A percentile compares a stretch with the other conserved stretches of the same genome.
phyloP scores from a whole-genome alignment of 345 rosid genomes.

The Microthlaspi erraticum region DNA sequence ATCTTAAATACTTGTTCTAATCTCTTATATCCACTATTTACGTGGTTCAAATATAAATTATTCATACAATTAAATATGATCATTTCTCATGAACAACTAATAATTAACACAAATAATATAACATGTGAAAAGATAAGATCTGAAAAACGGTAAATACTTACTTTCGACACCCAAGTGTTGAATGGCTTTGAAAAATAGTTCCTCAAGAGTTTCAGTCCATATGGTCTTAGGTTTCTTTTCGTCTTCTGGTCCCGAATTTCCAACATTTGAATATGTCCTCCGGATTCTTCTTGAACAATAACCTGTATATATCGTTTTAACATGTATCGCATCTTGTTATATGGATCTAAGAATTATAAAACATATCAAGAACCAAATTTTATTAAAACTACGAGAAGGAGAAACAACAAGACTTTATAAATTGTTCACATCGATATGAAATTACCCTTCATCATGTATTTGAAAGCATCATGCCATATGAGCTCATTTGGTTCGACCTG shows the following conservation, averaged over 20 bases:
- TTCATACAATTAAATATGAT: not conserved
- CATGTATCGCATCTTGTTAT: not conserved
- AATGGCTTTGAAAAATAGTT: constrained; percentile 54
- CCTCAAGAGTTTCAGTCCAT: constrained; percentile 61
- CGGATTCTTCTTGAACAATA: not conserved
- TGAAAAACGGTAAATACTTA: constrained; percentile 42
- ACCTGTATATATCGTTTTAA: not conserved
- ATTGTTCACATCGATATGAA: not conserved
- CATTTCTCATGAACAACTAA: not conserved
- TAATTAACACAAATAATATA: not conserved
- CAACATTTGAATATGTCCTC: not conserved
- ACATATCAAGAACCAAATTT: not conserved
- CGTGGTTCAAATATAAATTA: not conserved
- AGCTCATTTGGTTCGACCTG: constrained; percentile 50
- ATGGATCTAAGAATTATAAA: not conserved
- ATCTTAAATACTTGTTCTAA: not conserved
- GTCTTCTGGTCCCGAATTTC: not conserved
- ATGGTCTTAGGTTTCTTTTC: constrained; percentile 52
- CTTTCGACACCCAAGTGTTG: constrained; percentile 53
- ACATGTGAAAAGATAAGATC: not conserved
- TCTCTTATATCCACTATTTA: not conserved
- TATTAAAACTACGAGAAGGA: not conserved
- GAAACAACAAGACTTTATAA: not conserved
- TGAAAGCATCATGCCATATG: constrained; percentile 49
- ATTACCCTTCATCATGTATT: constrained; percentile 41